Percentiles rank a stretch among this genome's conserved stretches.
Conservation (phyloP, 208 protist species). For the Leishmania aethiopica region DNA sequence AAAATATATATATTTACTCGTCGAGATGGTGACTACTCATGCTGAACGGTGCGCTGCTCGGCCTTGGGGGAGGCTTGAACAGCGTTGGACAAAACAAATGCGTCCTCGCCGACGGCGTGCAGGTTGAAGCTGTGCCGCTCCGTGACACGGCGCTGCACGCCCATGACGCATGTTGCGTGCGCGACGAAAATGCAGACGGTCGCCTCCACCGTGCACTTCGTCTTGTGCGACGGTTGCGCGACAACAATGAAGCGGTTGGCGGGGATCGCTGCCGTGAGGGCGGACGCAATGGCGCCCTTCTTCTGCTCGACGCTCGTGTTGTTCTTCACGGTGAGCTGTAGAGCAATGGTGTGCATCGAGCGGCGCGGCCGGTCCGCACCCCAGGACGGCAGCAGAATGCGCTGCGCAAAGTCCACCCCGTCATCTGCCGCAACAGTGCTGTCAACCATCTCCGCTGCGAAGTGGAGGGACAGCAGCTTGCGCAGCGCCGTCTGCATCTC, state of each 20-base stretch:
- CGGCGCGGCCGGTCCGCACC: conserved; percentile 9
- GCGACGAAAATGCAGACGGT: conserved; percentile 60
- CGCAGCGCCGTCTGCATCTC: conserved; percentile 74
- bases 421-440: conserved; percentile 13
- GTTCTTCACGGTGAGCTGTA: conserved; percentile 83
- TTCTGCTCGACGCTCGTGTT: conserved; percentile 81
- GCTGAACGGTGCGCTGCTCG: not conserved
- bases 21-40: not conserved
- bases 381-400: conserved; percentile 24
- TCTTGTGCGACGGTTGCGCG: conserved; percentile 26
- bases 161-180: conserved; percentile 81
- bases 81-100: conserved; percentile 56
- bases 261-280: conserved; percentile 58
- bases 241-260: conserved; percentile 83
- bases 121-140: conserved; percentile 69
- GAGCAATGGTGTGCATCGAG: conserved; percentile 48
- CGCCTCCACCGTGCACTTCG: conserved; percentile 33
- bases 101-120: conserved; percentile 56
- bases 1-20: no score
- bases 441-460: conserved; percentile 28
- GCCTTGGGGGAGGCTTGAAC: conserved; percentile 21
- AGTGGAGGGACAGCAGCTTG: conserved; percentile 53
- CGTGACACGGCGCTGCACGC: conserved; percentile 55
- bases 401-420: conserved; percentile 22
- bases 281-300: conserved; percentile 46